Evolutionary conservation across 192 early-diverging fungal genomes (phyloP).

Genomic region (Linnemannia zychae): DNA sequence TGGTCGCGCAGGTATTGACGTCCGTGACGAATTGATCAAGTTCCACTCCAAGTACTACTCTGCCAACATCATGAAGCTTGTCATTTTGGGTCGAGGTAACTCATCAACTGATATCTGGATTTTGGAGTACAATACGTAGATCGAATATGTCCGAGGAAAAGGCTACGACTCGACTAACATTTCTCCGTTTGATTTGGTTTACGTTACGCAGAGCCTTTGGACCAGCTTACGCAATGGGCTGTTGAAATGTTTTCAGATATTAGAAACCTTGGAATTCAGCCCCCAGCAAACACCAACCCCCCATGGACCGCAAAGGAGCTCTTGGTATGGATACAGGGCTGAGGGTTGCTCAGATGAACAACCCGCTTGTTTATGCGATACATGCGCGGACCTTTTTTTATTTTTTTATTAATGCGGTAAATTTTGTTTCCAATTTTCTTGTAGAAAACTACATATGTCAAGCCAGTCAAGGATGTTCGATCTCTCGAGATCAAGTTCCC

Average conservation of each 20-base stretch:
- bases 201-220: slow-evolving; percentile 78
- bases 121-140: neutral
- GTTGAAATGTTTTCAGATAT: slow-evolving; percentile 86
- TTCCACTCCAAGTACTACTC: slow-evolving; percentile 94
- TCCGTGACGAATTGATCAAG: slow-evolving; percentile 86
- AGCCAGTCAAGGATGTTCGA: slow-evolving; percentile 88
- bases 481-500: slow-evolving; percentile 87
- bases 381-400: neutral
- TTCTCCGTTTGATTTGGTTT: neutral
- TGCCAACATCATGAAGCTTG: slow-evolving; percentile 95
- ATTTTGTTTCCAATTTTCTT: neutral
- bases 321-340: slow-evolving; percentile 53
- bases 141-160: neutral
- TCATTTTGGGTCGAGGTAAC: slow-evolving; percentile 83
- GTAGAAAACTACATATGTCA: slow-evolving; percentile 77
- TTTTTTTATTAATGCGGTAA: neutral
- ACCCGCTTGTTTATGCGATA: neutral
- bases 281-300: slow-evolving; percentile 76
- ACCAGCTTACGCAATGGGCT: slow-evolving; percentile 86
- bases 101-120: neutral
- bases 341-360: neutral
- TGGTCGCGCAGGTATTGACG: slow-evolving; percentile 76
- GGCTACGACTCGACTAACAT: neutral
- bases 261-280: slow-evolving; percentile 77
- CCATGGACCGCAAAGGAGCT: slow-evolving; percentile 83